A percentile compares a stretch with the other conserved stretches of the same genome.
These are phyloP conservation scores for Aristolochia californica DNA, from an alignment of 164 flowering plant genomes.

Conservation along the genomic window DNA sequence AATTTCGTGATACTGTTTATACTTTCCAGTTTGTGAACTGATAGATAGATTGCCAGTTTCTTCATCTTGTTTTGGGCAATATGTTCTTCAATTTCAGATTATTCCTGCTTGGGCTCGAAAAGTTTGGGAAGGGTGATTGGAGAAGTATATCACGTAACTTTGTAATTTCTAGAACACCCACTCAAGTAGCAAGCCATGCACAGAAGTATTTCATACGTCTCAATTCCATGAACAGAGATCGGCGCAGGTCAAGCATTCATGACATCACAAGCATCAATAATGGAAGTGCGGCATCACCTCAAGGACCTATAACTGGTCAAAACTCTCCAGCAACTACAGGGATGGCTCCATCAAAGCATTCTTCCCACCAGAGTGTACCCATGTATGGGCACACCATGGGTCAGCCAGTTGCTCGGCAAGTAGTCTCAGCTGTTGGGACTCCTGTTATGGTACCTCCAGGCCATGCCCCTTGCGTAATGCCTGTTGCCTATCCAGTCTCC, in stretches of 20 bases:
- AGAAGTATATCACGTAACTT: constrained; percentile 84
- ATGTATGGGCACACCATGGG: constrained; percentile 62
- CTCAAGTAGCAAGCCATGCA: constrained; percentile 94
- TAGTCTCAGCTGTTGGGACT: constrained; percentile 75
- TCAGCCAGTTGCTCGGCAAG: constrained; percentile 74
- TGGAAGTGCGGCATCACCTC: constrained; percentile 48
- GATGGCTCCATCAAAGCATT: constrained; percentile 38
- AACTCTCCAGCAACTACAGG: constrained; percentile 28
- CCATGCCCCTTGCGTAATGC: background rate
- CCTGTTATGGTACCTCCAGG: constrained; percentile 31
- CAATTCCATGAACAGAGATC: constrained; percentile 87
- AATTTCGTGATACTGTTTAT: too few species aligned
- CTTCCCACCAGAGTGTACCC: constrained; percentile 35
- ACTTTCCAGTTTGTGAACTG: too few species aligned
- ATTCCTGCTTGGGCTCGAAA: constrained; percentile 85
- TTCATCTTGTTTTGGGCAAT: background rate
- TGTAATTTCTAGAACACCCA: constrained; percentile 85
- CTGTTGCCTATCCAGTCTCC: constrained; percentile 1
- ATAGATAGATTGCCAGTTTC: background rate
- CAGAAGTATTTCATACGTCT: constrained; percentile 85
- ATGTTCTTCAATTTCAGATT: constrained; percentile 29
- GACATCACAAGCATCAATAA: constrained; percentile 72
- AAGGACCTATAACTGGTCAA: constrained; percentile 80
- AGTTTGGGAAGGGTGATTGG: constrained; percentile 96
- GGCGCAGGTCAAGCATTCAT: constrained; percentile 87